phyloP scores from a whole-genome alignment of 495 filamentous ascomycete species.

The Aspergillus steynii region DNA sequence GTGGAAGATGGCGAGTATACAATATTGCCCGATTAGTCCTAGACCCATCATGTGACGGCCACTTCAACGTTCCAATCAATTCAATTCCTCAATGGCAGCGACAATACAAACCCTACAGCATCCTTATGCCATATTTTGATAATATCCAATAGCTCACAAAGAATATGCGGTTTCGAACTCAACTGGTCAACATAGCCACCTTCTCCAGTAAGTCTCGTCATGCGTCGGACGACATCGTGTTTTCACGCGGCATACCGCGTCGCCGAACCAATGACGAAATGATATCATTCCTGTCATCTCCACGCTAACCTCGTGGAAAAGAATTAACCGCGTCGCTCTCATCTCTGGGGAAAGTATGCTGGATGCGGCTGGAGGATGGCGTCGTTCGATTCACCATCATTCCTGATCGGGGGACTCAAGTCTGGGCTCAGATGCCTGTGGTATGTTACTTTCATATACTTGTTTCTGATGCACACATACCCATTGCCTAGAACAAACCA shows the following conservation, averaged over 20 bases:
- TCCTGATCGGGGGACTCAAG: conserved; percentile 88
- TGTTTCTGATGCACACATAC: background rate
- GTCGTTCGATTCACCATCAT: conserved; percentile 92
- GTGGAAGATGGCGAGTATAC: too few species aligned
- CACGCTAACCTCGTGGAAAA: conserved; percentile 30
- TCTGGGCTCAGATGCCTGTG: conserved; percentile 70
- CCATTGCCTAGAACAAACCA: too few species aligned
- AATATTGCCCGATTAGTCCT: background rate
- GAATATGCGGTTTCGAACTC: conserved; percentile 77
- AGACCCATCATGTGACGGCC: background rate
- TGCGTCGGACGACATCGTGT: background rate
- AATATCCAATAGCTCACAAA: background rate
- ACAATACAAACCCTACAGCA: background rate
- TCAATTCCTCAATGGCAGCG: background rate
- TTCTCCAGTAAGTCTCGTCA: conserved; percentile 68
- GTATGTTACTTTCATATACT: conserved; percentile 52
- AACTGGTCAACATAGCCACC: conserved; percentile 75
- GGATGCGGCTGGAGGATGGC: conserved; percentile 85
- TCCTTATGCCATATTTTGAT: background rate
- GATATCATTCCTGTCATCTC: background rate
- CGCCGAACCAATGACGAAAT: background rate
- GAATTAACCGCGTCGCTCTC: conserved; percentile 83
- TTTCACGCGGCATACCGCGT: background rate
- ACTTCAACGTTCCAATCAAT: background rate
- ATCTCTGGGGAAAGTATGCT: conserved; percentile 87